Evolutionary conservation across 441 rosid genomes (phyloP).

Genomic region (Raphanus hybrid): DNA sequence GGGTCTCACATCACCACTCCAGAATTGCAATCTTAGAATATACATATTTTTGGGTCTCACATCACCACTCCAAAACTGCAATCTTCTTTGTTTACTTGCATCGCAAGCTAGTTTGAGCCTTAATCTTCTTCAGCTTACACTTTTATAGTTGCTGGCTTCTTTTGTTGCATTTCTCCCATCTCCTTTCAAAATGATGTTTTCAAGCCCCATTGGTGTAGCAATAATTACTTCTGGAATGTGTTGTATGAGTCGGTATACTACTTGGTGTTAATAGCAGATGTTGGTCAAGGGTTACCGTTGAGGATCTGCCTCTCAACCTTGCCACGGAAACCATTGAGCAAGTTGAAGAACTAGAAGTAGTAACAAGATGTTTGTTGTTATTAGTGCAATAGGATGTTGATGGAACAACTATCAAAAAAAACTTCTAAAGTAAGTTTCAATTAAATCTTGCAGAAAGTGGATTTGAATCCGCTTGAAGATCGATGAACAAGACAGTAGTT

Average conservation of each 20-base stretch:
- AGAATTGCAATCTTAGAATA: background rate
- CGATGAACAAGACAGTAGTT: background rate
- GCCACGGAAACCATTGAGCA: background rate
- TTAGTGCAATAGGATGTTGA: background rate
- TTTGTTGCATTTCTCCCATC: background rate
- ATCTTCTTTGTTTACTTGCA: background rate
- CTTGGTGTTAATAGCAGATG: background rate
- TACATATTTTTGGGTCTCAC: background rate
- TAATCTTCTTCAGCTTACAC: background rate
- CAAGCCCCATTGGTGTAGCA: background rate
- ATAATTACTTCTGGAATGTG: background rate
- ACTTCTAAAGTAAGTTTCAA: background rate
- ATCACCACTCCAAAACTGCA: background rate
- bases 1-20: background rate
- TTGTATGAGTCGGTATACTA: background rate
- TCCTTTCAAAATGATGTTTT: background rate
- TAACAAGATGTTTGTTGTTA: background rate
- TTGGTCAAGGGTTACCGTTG: background rate
- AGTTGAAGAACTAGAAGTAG: background rate
- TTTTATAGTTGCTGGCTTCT: background rate
- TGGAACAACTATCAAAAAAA: background rate
- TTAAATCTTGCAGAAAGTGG: background rate
- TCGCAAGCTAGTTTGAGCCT: background rate
- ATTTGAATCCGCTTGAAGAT: background rate
- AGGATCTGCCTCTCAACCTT: background rate